A percentile compares a stretch with the other conserved stretches of the same genome.
These are phyloP conservation scores for Otatea glauca DNA, from an alignment of 176 grass and related monocot species.

Conservation along the genomic window DNA sequence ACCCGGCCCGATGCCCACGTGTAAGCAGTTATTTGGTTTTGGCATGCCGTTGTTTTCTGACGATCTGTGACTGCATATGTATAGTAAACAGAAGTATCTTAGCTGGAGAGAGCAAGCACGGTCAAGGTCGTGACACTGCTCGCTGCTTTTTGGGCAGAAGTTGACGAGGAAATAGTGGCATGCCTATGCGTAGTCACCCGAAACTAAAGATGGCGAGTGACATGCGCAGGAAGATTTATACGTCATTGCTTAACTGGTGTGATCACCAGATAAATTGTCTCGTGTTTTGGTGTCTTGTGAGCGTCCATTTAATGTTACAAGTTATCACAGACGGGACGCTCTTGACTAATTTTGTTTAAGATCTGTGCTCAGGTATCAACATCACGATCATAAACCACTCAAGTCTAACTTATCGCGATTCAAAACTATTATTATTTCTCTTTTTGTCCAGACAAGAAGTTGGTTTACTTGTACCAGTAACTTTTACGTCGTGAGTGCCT, in stretches of 20 bases:
- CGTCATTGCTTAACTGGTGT: constrained; percentile 30
- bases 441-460: background rate
- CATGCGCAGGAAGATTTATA: background rate
- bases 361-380: background rate
- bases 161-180: background rate
- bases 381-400: constrained; percentile 9
- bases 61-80: too few relatives aligned
- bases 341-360: background rate
- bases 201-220: background rate
- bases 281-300: background rate
- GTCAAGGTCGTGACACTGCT: background rate
- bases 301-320: background rate
- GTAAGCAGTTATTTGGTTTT: background rate
- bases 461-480: background rate
- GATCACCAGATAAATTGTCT: background rate
- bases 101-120: background rate
- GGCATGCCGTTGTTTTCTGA: too few relatives aligned
- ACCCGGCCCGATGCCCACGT: too few relatives aligned
- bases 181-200: background rate
- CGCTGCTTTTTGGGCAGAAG: background rate
- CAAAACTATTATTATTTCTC: background rate
- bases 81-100: background rate
- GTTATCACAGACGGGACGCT: background rate
- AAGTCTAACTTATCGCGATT: background rate
- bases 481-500: background rate